Evolutionary conservation across 1,139 yeast species (phyloP).

Genomic region (Citeromyces hawaiiensis): DNA sequence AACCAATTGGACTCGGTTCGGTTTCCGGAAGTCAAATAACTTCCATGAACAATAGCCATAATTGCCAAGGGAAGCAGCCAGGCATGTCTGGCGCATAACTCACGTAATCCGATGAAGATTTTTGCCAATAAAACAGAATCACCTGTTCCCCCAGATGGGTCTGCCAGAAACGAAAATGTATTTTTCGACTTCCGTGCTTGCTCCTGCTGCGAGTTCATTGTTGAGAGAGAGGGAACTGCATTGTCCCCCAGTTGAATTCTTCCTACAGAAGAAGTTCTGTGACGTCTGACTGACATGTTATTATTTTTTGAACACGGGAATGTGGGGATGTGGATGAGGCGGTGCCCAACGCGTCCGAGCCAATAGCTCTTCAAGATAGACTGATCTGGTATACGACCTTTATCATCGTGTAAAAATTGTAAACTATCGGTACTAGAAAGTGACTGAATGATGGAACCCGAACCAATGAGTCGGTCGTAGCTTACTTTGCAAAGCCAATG

Average conservation of each 20-base stretch:
- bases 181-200: slow-evolving; percentile 19
- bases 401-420: too few species aligned
- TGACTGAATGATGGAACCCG: too few species aligned
- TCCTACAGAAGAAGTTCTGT: slow-evolving; percentile 34
- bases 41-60: slow-evolving; percentile 21
- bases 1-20: slow-evolving; percentile 45
- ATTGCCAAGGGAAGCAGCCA: slow-evolving; percentile 65
- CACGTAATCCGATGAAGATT: slow-evolving; percentile 41
- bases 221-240: slow-evolving; percentile 33
- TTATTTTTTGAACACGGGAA: too few species aligned
- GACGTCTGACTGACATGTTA: slow-evolving; percentile 1
- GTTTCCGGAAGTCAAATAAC: slow-evolving; percentile 37
- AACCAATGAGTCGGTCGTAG: too few species aligned
- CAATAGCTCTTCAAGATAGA: too few species aligned
- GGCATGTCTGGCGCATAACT: slow-evolving; percentile 55
- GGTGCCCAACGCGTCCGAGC: too few species aligned
- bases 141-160: slow-evolving; percentile 10
- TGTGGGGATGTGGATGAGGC: too few species aligned
- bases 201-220: slow-evolving; percentile 27
- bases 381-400: too few species aligned
- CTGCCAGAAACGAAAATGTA: slow-evolving; percentile 18
- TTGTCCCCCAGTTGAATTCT: slow-evolving; percentile 45
- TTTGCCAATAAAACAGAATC: slow-evolving; percentile 34
- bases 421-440: too few species aligned
- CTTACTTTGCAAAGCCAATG: too few species aligned